Percentiles rank a stretch among this genome's conserved stretches.
Evolutionary conservation across 352 stramenopile genomes (phyloP).

Genomic region (Globisporangium orthogonon): DNA sequence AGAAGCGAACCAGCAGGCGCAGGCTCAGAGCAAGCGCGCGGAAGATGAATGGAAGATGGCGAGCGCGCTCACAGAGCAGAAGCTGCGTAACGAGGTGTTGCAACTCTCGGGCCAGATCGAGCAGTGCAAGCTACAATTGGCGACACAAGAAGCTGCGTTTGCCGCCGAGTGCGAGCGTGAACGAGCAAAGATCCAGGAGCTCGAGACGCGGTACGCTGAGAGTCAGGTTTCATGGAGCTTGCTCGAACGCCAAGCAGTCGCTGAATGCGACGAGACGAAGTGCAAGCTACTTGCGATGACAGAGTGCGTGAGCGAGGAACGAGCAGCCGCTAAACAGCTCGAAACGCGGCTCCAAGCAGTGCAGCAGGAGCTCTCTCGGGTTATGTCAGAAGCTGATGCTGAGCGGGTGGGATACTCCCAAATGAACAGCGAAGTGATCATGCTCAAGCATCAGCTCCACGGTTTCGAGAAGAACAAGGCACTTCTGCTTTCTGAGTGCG

Average conservation of each 20-base stretch:
- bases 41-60: slow-evolving; percentile 34
- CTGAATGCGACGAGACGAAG: slow-evolving; percentile 45
- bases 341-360: slow-evolving; percentile 36
- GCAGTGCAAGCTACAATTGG: slow-evolving; percentile 32
- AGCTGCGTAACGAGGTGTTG: slow-evolving; percentile 56
- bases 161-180: slow-evolving; percentile 20
- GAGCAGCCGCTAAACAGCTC: slow-evolving; percentile 27
- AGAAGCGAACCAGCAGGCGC: slow-evolving; percentile 11
- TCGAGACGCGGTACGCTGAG: slow-evolving; percentile 32
- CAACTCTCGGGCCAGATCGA: slow-evolving; percentile 51
- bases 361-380: slow-evolving; percentile 36
- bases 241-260: slow-evolving; percentile 28
- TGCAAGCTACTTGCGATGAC: slow-evolving; percentile 34
- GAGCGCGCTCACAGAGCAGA: slow-evolving; percentile 46
- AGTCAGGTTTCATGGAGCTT: slow-evolving; percentile 26
- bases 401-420: slow-evolving; percentile 27
- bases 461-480: slow-evolving; percentile 36
- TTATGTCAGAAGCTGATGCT: slow-evolving; percentile 24
- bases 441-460: slow-evolving; percentile 49
- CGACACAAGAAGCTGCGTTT: slow-evolving; percentile 30
- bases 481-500: slow-evolving; percentile 33
- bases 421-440: slow-evolving; percentile 41
- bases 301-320: slow-evolving; percentile 37
- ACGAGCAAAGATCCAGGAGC: slow-evolving; percentile 25
- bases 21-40: slow-evolving; percentile 21